Evolutionary conservation across 768 basidiomycete genomes (phyloP), one percentile per base, ranked within the genome.

Genomic region (Pleurotus sapidus): DNA sequence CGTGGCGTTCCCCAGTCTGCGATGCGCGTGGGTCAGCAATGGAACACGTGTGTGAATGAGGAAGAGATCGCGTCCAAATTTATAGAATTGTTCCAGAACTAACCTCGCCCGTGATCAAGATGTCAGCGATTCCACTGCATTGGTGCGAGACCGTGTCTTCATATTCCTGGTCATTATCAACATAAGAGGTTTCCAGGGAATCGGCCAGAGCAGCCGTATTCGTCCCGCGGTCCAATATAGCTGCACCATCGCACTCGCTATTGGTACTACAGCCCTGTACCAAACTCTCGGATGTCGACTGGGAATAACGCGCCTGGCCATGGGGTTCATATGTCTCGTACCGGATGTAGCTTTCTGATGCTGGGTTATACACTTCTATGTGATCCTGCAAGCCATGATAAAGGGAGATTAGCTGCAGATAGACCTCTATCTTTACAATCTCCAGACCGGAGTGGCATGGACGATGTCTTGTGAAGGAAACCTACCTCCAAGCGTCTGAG

Each of bases 61-160:
- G 48, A 42, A 37, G 14, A 23, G 51, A 24, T 12, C 47, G 14
- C 37, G 27, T 45, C 53, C 24, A n/a, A 25, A 34, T 30, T 12
- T 43, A 46, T 25, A 30, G 43, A 49, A 56, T 46, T 20, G 34
- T 23, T 18, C 37, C 55, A 45, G 47, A 23, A 63, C 74, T 20
- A 57, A 80, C 80, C 65, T 80, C 72, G 37, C 82, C 83, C 12
- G 79, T 79, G 54, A 83, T 70, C 58, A 84, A 66, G 30, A 83
- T 79, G 61, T 83, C 82, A 54, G 70, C 67, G n/a, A 83, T 68
- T 34, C 78, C 77, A 57, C 76, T 78, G 3, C 63, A 62, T 5
- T 63, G 57, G 49, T 78, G 69, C 65, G 62, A 63, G 15, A 73
- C 71, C 15, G 67, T 67, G 62, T 79, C 74, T 47, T 70, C 70